Base-by-base conservation (phyloP, 2,329 filamentous ascomycete genomes). In the Fusarium sublunatum region DNA sequence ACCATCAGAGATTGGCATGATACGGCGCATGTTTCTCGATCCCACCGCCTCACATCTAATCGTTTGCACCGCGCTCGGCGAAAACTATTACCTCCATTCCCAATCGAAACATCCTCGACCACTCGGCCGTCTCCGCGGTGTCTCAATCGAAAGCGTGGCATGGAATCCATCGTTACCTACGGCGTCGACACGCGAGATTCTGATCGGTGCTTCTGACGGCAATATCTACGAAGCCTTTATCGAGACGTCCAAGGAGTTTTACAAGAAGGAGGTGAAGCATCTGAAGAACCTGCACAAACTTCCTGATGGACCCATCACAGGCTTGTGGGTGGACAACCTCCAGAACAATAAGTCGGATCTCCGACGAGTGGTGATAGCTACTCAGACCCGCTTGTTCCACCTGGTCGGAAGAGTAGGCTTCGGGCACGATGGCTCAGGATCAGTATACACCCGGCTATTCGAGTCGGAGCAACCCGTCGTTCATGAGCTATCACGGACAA, bases 71-170 rank as follows among this genome's bases (percentile, higher is more conserved):
- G 90, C 92, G 6, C 86, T 93, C 36, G 93, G 93, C 74, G 95
- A 99, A 77, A 98, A 96, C 79, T 99, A 93, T 81, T 99, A 99
- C 77, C 90, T 99, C 9, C 95, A 99, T 76, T 94, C 93, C 10
- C 94, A 98, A 75, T 95, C 93, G 31, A 90, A 92, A 68, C 90
- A 93, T 65, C 93, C 94, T 3, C 92, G 95, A 64, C 85, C 89
- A 7, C 82, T 99, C 32, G 88, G 90, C 12, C 86, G 92, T 53
- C 79, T 99, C 49, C 94, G 94, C 69, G 92, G 92, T 26, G 92
- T 97, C 12, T 83, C 87, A 8, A 92, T 99, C 57, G 93, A 97
- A 76, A 91, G 90, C 62, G 84, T 99, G 60, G 93, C 94, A 32
- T 99, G 95, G 95, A 97, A 96, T 72, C 93, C 95, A 2, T 93